phyloP scores from a whole-genome alignment of 352 stramenopile genomes.

The Globisporangium spinosum region DNA sequence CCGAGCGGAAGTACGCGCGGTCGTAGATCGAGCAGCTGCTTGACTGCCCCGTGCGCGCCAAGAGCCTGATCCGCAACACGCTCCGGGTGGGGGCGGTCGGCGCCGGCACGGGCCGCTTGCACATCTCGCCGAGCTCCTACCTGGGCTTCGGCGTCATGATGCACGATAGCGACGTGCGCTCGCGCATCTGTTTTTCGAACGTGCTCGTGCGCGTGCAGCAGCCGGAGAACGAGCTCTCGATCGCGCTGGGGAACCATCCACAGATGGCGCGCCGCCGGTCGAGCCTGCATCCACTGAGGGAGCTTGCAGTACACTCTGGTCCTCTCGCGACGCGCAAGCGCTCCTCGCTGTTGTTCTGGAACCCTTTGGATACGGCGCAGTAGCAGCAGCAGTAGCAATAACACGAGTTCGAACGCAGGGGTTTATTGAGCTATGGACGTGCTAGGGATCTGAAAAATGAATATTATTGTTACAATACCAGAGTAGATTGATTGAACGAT shows the following conservation, averaged over 20 bases:
- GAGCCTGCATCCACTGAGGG: not conserved
- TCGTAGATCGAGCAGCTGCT: conserved; percentile 25
- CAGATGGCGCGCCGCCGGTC: not conserved
- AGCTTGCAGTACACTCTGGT: not conserved
- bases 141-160: conserved; percentile 45
- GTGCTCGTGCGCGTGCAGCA: conserved; percentile 1
- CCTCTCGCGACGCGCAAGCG: conserved; percentile 1
- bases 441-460: not conserved
- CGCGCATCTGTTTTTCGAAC: conserved; percentile 20
- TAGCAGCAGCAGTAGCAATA: not conserved
- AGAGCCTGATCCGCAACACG: conserved; percentile 38
- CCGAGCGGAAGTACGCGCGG: conserved; percentile 1
- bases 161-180: conserved; percentile 24
- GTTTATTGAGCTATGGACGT: not conserved
- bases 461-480: not conserved
- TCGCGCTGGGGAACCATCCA: conserved; percentile 4
- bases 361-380: not conserved
- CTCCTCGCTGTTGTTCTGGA: not conserved
- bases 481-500: not conserved
- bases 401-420: not conserved
- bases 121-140: conserved; percentile 40
- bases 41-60: conserved; percentile 39
- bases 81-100: conserved; percentile 35
- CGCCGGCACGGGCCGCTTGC: conserved; percentile 20
- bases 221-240: conserved; percentile 8